Evolutionary conservation across 108 stramenopile species (phyloP), one percentile per base, ranked within the genome.

Genomic region (Parmales sp.): DNA sequence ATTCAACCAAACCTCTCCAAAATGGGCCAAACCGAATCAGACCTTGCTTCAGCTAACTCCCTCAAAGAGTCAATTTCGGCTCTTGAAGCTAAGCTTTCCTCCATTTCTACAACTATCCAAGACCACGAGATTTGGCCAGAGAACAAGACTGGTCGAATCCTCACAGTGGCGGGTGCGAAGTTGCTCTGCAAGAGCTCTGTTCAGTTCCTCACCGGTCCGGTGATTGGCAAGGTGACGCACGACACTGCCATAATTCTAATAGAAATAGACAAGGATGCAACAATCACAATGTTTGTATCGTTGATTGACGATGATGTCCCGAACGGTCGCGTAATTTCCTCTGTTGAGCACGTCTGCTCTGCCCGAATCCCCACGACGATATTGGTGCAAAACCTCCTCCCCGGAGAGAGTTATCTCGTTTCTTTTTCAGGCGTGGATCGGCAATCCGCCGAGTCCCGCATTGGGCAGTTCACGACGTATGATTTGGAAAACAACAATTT

Each of bases 51-150:
- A 1, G 13, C 31, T 3, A 34, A 60, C 3, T 13, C 26, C 31
- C 54, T 60, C 5, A 28, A 34, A 28, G 54, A 60, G 7, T 34
- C 29, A 20, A 60, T 60, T 16, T 34, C 29, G 16, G 54, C 54
- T 34, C 31, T 60, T 4, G 54, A 60, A 34, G 20, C 13, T 11
- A 28, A 34, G 26, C 31, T 60, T 13, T 60, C 54, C 4, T 28
- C 29, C 2, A 60, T 60, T 3, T 26, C 26, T 34, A 18, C 26
- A 29, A 28, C 29, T 28, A 28, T 34, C 31, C 54, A 60, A 20
- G 54, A 60, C 31, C 36, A 34, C 36, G 54, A 60, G 54, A 34
- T 60, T 34, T 60, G 54, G 54, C 54, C 54, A 34, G 54, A 60
- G 36, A 19, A 11, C n/a, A 60, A 3, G 13, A 34, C 29, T 1